These are phyloP conservation scores for Globomyces sp. DNA, from an alignment of 371 early-diverging fungal species.

Conservation along the genomic window DNA sequence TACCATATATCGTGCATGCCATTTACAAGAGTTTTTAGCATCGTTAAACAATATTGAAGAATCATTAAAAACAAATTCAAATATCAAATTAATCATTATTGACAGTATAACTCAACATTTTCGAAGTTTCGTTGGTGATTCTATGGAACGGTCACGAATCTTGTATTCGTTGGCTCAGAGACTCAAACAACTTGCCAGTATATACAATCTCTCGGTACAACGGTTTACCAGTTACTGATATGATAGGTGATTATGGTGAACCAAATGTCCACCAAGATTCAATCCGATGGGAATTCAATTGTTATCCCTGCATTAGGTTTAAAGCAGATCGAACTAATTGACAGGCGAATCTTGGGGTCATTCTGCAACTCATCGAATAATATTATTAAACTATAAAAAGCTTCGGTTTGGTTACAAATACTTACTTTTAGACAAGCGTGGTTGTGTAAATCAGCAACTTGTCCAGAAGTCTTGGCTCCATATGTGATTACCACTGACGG, in stretches of 20 bases:
- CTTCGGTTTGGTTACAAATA: too few relatives aligned
- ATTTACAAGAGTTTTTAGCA: neutral
- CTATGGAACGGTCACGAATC: neutral
- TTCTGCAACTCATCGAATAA: conserved; percentile 11
- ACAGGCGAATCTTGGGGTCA: conserved; percentile 12
- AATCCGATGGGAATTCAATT: neutral
- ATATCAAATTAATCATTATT: conserved; percentile 3
- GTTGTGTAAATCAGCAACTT: conserved; percentile 7
- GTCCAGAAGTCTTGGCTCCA: neutral
- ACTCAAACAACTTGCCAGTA: neutral
- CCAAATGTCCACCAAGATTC: conserved; percentile 18
- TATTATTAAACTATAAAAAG: conserved; percentile 4
- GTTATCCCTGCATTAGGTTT: conserved; percentile 10
- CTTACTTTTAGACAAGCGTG: neutral
- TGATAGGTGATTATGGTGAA: conserved; percentile 5
- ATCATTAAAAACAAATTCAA: neutral
- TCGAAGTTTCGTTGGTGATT: neutral
- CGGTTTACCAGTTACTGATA: neutral
- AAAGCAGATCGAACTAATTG: too few relatives aligned
- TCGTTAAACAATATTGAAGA: conserved; percentile 1
- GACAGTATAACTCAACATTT: conserved; percentile 11
- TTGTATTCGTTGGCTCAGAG: conserved; percentile 9
- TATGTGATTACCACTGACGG: conserved; percentile 1
- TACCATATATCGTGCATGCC: neutral
- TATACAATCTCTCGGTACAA: conserved; percentile 4